A percentile compares a stretch with the other conserved stretches of the same genome.
phyloP scores from a whole-genome alignment of 1,139 yeast species.

The Kodamaea anthophila region DNA sequence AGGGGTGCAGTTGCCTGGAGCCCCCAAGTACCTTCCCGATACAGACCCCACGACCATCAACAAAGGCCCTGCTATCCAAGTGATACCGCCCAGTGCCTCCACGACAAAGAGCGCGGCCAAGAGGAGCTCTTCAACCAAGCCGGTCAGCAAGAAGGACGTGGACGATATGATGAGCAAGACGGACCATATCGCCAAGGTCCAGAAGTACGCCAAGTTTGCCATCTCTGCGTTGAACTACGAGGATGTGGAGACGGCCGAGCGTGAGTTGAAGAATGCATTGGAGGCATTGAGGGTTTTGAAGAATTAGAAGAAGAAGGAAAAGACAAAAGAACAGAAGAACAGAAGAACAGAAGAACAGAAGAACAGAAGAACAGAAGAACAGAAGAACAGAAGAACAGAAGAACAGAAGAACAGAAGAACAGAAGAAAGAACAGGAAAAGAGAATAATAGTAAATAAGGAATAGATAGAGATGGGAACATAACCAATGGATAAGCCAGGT shows the following conservation, averaged over 20 bases:
- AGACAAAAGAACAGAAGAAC: no score
- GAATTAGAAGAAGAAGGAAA: no score
- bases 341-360: no score
- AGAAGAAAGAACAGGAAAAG: no score
- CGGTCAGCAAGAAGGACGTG: constrained; percentile 35
- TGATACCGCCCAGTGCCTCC: constrained; percentile 23
- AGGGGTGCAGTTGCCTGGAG: constrained; percentile 31
- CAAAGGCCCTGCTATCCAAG: constrained; percentile 34
- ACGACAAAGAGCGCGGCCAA: constrained; percentile 3
- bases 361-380: no score
- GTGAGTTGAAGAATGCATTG: constrained; percentile 65
- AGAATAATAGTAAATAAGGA: no score
- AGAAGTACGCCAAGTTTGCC: constrained; percentile 85
- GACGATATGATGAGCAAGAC: constrained; percentile 48
- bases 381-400: no score
- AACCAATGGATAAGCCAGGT: no score
- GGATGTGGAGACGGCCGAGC: constrained; percentile 74
- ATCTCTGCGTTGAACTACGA: constrained; percentile 92
- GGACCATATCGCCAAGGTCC: constrained; percentile 62
- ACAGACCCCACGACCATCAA: constrained; percentile 34
- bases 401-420: no score
- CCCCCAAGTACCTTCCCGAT: constrained; percentile 39
- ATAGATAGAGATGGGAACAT: no score
- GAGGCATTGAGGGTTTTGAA: constrained; percentile 26
- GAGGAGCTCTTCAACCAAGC: constrained; percentile 10